Evolutionary conservation across 2,329 filamentous ascomycete genomes (phyloP).

Genomic region (Neospermospora avenae): DNA sequence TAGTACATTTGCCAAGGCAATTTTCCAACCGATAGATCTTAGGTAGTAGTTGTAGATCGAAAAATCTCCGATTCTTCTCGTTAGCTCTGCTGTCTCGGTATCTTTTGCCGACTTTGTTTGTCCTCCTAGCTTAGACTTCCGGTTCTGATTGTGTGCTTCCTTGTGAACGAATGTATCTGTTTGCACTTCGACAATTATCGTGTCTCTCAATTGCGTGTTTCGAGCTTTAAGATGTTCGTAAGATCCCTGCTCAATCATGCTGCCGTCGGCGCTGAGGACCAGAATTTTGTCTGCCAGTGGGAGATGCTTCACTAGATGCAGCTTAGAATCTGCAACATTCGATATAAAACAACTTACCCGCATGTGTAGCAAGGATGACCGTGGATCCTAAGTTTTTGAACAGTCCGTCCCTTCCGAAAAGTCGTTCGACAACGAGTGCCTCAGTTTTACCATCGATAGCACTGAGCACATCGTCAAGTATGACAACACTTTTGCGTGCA

Average conservation of each 20-base stretch:
- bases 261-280: constrained; percentile 33
- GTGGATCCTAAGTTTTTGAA: constrained; percentile 33
- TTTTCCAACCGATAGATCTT: constrained; percentile 15
- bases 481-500: constrained; percentile 29
- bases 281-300: constrained; percentile 41
- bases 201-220: constrained; percentile 20
- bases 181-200: constrained; percentile 24
- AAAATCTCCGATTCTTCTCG: constrained; percentile 22
- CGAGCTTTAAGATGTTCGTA: constrained; percentile 27
- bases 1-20: constrained; percentile 27
- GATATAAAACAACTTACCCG: constrained; percentile 28
- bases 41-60: constrained; percentile 29
- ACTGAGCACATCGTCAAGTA: constrained; percentile 47
- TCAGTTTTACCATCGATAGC: constrained; percentile 44
- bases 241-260: constrained; percentile 37
- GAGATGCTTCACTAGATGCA: constrained; percentile 33
- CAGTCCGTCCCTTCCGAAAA: constrained; percentile 19
- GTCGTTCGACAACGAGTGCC: constrained; percentile 38
- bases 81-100: background rate
- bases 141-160: background rate
- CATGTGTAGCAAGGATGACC: constrained; percentile 41
- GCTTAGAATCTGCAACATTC: background rate
- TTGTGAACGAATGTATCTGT: background rate
- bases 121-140: background rate
- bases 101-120: background rate